Evolutionary conservation across 495 filamentous ascomycete genomes (phyloP), one percentile per base, ranked within the genome.

Genomic region (Podospora tetraspora): DNA sequence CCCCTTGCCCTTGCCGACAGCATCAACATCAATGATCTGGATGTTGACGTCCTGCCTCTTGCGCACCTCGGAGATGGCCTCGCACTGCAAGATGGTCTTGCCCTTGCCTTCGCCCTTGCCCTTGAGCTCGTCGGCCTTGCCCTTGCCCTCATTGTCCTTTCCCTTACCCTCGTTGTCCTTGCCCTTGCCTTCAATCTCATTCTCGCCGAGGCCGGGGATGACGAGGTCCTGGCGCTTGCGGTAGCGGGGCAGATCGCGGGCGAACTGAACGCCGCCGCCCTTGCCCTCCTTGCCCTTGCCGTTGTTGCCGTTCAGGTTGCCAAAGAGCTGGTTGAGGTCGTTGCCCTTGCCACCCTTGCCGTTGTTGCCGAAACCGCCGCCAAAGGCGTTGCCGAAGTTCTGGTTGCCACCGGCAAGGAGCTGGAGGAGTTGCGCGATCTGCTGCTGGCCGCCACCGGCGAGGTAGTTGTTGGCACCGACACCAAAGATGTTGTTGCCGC

Each of bases 251-350:
- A 52, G 43, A 6, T 52, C 43, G 19, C 43, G 43, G 43, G 43
- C 43, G 16, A 52, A 52, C 19, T 52, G 16, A 3, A 63, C 62
- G 8, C 57, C 58, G 11, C 22, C 22, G 52, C 27, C 63, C 6
- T 64, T 66, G 23, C 43, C 68, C 24, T 65, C 68, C 24, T 65
- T 69, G 2, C 64, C 68, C 24, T 67, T 63, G n/a, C 61, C 69
- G 3, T 68, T 67, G 23, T 29, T 32, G 61, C 23, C 23, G 13
- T 16, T 16, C 12, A 61, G 59, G 24, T 30, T 19, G 16, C 29
- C 59, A 30, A 61, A 30, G 29, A 61, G 59, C 8, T 10, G 25
- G 24, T 61, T 30, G n/a, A 61, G 9, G 23, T 61, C 24, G 13
- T 61, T 16, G 29, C 24, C 24, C 9, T 61, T 25, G n/a, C 24